Evolutionary conservation across 2,329 filamentous ascomycete species (phyloP).

Genomic region (Lizonia empirigonia): DNA sequence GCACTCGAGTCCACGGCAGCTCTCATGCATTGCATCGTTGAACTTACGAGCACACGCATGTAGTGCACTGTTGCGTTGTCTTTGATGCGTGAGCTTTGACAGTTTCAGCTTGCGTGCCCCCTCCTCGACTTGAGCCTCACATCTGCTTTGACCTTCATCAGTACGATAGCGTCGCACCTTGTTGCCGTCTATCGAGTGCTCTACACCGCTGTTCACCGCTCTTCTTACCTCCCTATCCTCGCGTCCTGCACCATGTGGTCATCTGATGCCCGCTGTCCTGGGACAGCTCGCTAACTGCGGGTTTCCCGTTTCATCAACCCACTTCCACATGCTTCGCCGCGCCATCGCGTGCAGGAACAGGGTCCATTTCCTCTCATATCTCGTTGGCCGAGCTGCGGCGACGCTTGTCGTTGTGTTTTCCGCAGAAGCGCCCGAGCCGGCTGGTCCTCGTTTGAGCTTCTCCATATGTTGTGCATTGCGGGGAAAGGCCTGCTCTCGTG

Average conservation of each 20-base stretch:
- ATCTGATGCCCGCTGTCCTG: conserved; percentile 37
- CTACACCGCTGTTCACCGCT: conserved; percentile 9
- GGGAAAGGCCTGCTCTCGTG: conserved; percentile 27
- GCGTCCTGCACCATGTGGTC: conserved; percentile 26
- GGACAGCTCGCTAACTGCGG: conserved; percentile 21
- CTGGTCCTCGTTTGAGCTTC: conserved; percentile 17
- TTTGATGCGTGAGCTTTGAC: conserved; percentile 5
- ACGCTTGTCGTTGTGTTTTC: conserved; percentile 28
- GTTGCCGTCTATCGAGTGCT: background rate
- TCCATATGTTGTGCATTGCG: conserved; percentile 28
- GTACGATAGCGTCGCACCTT: background rate
- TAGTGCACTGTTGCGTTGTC: conserved; percentile 4
- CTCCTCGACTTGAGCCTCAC: conserved; percentile 1
- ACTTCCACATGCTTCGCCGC: conserved; percentile 23
- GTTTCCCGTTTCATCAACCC: conserved; percentile 26
- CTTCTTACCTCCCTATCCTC: conserved; percentile 5
- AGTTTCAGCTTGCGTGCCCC: conserved; percentile 3
- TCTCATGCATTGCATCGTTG: conserved; percentile 10
- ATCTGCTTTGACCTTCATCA: conserved; percentile 5
- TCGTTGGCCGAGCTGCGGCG: conserved; percentile 23
- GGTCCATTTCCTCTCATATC: conserved; percentile 21
- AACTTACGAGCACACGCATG: conserved; percentile 5
- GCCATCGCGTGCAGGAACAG: conserved; percentile 28
- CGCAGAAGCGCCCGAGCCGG: conserved; percentile 42
- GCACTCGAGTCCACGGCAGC: conserved; percentile 1